phyloP scores from a whole-genome alignment of 768 basidiomycete genomes.

The Paxillus ammoniavirescens region DNA sequence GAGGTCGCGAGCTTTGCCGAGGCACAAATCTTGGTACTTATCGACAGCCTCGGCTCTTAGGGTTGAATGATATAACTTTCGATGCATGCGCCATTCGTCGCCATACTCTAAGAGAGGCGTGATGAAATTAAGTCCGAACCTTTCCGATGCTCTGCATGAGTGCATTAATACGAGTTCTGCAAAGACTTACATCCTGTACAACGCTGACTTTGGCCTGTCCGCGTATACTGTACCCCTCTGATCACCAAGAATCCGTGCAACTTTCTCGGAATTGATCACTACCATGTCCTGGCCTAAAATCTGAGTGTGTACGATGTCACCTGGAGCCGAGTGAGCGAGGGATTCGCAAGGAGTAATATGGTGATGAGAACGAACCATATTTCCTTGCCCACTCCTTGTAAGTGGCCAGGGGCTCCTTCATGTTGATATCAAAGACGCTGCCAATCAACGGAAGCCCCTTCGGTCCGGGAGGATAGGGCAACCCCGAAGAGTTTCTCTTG shows the following conservation, averaged over 20 bases:
- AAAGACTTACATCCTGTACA: neutral
- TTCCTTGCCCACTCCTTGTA: slow-evolving; percentile 37
- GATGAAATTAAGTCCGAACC: slow-evolving; percentile 8
- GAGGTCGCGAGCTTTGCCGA: neutral
- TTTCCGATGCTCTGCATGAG: neutral
- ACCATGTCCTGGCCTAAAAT: neutral
- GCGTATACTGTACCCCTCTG: neutral
- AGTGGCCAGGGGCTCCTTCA: slow-evolving; percentile 34
- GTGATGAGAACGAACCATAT: slow-evolving; percentile 29
- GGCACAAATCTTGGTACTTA: slow-evolving; percentile 5
- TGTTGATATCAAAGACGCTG: slow-evolving; percentile 40
- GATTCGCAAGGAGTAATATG: neutral
- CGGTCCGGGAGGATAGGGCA: slow-evolving; percentile 37
- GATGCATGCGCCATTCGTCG: slow-evolving; percentile 14
- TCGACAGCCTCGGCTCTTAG: slow-evolving; percentile 4
- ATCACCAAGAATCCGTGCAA: neutral
- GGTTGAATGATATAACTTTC: slow-evolving; percentile 11
- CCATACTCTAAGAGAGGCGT: slow-evolving; percentile 13
- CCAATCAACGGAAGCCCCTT: slow-evolving; percentile 34
- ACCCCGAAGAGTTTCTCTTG: neutral
- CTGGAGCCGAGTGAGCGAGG: neutral
- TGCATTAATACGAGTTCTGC: neutral
- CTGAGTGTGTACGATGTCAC: neutral
- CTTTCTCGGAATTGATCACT: neutral
- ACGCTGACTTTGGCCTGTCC: neutral